Evolutionary conservation across 1,139 yeast species (phyloP).

Genomic region (Geotrichum histeridarum): DNA sequence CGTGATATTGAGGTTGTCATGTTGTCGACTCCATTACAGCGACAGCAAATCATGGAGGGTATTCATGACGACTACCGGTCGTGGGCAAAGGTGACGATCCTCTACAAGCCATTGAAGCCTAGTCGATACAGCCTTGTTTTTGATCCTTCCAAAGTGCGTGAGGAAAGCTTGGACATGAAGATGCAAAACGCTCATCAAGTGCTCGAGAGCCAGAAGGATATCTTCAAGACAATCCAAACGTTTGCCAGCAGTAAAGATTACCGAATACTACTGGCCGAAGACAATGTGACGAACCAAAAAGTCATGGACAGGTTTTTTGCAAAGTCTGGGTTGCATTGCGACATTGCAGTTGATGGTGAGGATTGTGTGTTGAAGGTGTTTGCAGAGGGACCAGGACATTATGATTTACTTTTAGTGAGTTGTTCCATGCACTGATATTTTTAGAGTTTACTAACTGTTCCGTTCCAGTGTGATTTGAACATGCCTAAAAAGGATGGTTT

Average conservation of each 20-base stretch:
- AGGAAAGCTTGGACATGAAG: constrained; percentile 30
- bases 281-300: constrained; percentile 81
- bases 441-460: background rate
- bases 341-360: constrained; percentile 70
- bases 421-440: background rate
- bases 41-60: constrained; percentile 26
- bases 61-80: constrained; percentile 16
- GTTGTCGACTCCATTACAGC: constrained; percentile 34
- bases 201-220: constrained; percentile 25
- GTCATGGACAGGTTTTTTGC: constrained; percentile 71
- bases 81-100: constrained; percentile 23
- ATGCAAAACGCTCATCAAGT: constrained; percentile 30
- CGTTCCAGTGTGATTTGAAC: constrained; percentile 60
- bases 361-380: constrained; percentile 56
- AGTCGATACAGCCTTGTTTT: constrained; percentile 31
- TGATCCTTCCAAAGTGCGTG: constrained; percentile 30
- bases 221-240: constrained; percentile 22
- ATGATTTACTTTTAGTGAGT: constrained; percentile 53
- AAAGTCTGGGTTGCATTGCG: constrained; percentile 68
- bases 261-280: constrained; percentile 74
- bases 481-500: constrained; percentile 86
- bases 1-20: constrained; percentile 28
- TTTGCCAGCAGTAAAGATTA: constrained; percentile 35
- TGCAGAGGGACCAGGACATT: constrained; percentile 33
- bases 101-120: constrained; percentile 32